Base-by-base conservation (phyloP, 2,329 filamentous ascomycete genomes). In the Albifimbria verrucaria region DNA sequence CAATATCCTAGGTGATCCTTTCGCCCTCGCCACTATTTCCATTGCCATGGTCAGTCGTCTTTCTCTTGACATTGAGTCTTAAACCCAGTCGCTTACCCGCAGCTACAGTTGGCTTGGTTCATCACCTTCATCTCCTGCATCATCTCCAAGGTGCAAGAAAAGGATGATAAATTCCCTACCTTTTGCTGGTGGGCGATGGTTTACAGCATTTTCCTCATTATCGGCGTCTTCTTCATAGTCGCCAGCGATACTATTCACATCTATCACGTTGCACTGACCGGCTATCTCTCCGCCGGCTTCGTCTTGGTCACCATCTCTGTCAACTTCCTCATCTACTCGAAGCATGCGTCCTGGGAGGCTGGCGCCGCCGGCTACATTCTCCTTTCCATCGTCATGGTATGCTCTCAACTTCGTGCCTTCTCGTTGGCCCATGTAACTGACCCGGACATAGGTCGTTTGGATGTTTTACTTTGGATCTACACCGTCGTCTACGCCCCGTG, bases 391-490 rank as follows among this genome's bases (percentile, higher is more conserved):
- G 86, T 97, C 52, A 85, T 89, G 62, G 92, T 97, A 83, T 66
- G 90, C 78, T 24, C 12, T 24, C 6, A 7, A 15, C 42, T 21
- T 9, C 11, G n/a, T n/a, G 6, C 26, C 20, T 48, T 4, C 15
- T 9, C 24, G 52, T 26, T 5, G 20, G 21, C 21, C 48, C 17
- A 43, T 23, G 26, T 22, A 45, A 56, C 65, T 48, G 66, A 45
- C 24, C n/a, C 20, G 6, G 7, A 12, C 25, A 53, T 24, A 97
- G 92, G 90, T 96, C 63, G 84, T 97, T 55, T 99, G 94, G 94
- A 96, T 97, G 62, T 96, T 97, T 74, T 97, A 97, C 78, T 99
- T 97, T 66, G 94, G 94, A 64, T 96, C 93, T 2, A 88, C 92
- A 18, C 92, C 93, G 1, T 89, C 90, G 42, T 90, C 92, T 17